Evolutionary conservation across 106 monocot genomes (phyloP), one percentile per base, ranked within the genome.

Genomic region (Narthecium ossifragum): DNA sequence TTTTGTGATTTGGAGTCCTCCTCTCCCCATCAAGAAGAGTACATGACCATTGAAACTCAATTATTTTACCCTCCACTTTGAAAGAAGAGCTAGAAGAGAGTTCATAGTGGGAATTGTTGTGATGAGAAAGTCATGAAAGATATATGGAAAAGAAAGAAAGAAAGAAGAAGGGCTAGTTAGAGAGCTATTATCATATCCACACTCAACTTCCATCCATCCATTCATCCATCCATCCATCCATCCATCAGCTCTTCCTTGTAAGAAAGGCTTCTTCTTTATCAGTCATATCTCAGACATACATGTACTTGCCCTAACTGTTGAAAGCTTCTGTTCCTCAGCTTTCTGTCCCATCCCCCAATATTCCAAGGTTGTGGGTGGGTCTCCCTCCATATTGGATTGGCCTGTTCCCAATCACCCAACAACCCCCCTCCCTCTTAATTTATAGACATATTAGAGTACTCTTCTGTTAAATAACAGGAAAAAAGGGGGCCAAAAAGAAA

Each of bases 281-380:
- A 49, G 21, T 49, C 49, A 49, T 23, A 49, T 49, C 49, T 49
- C 49, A 49, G 22, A 49, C 49, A 49, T 49, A 49, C 49, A 49
- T 49, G 49, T 49, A 49, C 49, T 49, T 49, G 49, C 9, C 21
- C 21, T 49, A 49, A 49, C 49, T 49, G 49, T 49, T 49, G 49
- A 49, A 62, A 61, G 31, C 67, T 83, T 74, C 78, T 67, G 74
- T 83, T 83, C 65, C 64, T 70, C 74, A 74, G 57, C 78, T 78
- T 78, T 75, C 63, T 75, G 75, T 75, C 83, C 70, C 78, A 83
- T 83, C 78, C 59, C 53, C 62, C 67, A 59, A 75, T 60, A 57
- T 57, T 67, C 48, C 66, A 56, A 67, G 29, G 31, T 29, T 66
- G 55, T 53, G 53, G 2, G 17, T 43, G 4, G 68, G 70, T 41